Conservation (phyloP, 2,329 filamentous ascomycete genomes). For the Daldinia eschscholtzii region DNA sequence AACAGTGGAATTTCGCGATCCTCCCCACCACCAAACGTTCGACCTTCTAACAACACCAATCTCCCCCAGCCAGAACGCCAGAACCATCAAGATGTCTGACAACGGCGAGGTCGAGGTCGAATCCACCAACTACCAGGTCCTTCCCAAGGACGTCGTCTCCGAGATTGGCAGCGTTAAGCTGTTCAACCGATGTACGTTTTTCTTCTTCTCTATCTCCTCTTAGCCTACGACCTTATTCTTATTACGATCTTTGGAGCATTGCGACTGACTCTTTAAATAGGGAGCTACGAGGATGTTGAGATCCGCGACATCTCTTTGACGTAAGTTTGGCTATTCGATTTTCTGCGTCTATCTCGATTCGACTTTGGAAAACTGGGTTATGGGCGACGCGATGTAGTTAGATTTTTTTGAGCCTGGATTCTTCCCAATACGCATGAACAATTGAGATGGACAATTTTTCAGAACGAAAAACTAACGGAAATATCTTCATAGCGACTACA, state of each 20-base stretch:
- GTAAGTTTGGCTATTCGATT: slow-evolving; percentile 72
- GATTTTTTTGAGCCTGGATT: background rate
- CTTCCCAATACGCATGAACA: slow-evolving; percentile 6
- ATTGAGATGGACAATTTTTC: slow-evolving; percentile 24
- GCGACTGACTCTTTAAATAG: slow-evolving; percentile 42
- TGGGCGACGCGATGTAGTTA: slow-evolving; percentile 8
- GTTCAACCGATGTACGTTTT: slow-evolving; percentile 70
- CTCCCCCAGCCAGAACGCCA: slow-evolving; percentile 36
- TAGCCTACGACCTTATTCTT: slow-evolving; percentile 40
- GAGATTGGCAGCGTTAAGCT: slow-evolving; percentile 86
- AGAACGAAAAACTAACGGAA: slow-evolving; percentile 52
- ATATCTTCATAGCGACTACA: slow-evolving; percentile 84
- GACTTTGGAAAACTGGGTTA: slow-evolving; percentile 29
- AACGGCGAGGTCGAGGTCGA: slow-evolving; percentile 84
- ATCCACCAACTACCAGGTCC: slow-evolving; percentile 71
- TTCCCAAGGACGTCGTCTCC: slow-evolving; percentile 82
- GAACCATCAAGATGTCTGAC: slow-evolving; percentile 77
- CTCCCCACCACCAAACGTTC: slow-evolving; percentile 51
- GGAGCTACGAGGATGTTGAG: slow-evolving; percentile 97
- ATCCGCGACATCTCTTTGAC: slow-evolving; percentile 99
- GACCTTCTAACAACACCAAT: slow-evolving; percentile 39
- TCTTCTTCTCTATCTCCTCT: background rate
- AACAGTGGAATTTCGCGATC: slow-evolving; percentile 50
- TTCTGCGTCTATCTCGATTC: slow-evolving; percentile 3
- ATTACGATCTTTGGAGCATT: slow-evolving; percentile 44